Evolutionary conservation across 768 basidiomycete species (phyloP).

Genomic region (Pleurotus platypus): DNA sequence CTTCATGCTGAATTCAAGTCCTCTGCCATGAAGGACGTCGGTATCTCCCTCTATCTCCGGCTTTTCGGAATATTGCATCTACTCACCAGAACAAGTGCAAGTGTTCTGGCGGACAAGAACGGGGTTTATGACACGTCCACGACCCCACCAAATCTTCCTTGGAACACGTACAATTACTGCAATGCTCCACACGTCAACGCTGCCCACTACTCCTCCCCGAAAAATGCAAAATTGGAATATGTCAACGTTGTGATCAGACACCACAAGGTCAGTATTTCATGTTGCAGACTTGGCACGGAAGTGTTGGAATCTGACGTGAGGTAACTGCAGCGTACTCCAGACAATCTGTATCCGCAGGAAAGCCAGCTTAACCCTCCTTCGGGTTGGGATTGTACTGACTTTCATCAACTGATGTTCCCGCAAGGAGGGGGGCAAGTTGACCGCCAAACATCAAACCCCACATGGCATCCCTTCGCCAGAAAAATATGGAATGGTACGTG

Average conservation of each 20-base stretch:
- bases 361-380: conserved; percentile 10
- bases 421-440: conserved; percentile 8
- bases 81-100: not conserved
- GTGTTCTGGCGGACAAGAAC: not conserved
- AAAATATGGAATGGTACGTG: conserved; percentile 16
- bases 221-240: conserved; percentile 9
- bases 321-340: conserved; percentile 11
- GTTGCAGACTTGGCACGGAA: too few species aligned
- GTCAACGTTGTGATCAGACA: conserved; percentile 15
- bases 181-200: conserved; percentile 15
- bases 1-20: not conserved
- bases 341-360: conserved; percentile 13
- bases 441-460: conserved; percentile 10
- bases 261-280: conserved; percentile 10
- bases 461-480: conserved; percentile 13
- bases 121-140: conserved; percentile 13
- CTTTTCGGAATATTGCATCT: not conserved
- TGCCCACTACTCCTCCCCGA: conserved; percentile 9
- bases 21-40: not conserved
- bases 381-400: conserved; percentile 14
- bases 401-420: conserved; percentile 9
- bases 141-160: conserved; percentile 11
- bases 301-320: too few species aligned
- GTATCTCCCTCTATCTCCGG: not conserved
- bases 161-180: conserved; percentile 17